Evolutionary conservation across 768 basidiomycete genomes (phyloP), one percentile per base, ranked within the genome.

Genomic region (Rossbeevera mucosa): DNA sequence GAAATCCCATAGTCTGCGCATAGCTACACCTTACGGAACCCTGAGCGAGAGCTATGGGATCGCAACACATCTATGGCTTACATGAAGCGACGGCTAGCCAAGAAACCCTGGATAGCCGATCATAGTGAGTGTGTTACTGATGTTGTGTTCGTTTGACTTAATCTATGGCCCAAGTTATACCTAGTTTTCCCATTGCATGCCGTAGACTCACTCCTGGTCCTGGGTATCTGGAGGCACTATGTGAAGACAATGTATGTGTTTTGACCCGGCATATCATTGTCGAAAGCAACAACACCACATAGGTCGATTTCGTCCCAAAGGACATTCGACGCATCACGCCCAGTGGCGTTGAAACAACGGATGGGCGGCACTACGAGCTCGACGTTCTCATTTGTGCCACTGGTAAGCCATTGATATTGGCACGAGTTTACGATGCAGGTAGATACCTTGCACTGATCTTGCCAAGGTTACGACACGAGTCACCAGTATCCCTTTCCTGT

Each of bases 361-460:
- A 86, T 51, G 85, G 82, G 0, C 66, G 74, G 44, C 71, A 74
- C 50, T 69, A 79, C 53, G 77, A 80, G 5, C 67, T 84, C 30
- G 82, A 87, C 58, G 64, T 83, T 36, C 76, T 86, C 36, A 68
- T 85, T 13, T 84, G 81, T 61, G 83, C 85, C 0, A 86, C 83
- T 49, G 81, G 81, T 7, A 13, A 2, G 56, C 38, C 9, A 8
- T 31, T 16, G 24, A 33, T 22, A 4, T 7, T 11, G 5, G 33
- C 9, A 22, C 16, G 13, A 2, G 8, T 47, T 26, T 36, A 26
- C 14, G 25, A n/a, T 0, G 14, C 21, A 25, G 31, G 31, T 33
- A 16, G 31, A n/a, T 33, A 22, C 33, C 20, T 11, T 14, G 21
- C 2, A 16, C 44, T 44, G n/a, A 56, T 5, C 2, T 41, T 3